Evolutionary conservation across 2,329 filamentous ascomycete genomes (phyloP), one percentile per base, ranked within the genome.

Genomic region (Alternaria atra): DNA sequence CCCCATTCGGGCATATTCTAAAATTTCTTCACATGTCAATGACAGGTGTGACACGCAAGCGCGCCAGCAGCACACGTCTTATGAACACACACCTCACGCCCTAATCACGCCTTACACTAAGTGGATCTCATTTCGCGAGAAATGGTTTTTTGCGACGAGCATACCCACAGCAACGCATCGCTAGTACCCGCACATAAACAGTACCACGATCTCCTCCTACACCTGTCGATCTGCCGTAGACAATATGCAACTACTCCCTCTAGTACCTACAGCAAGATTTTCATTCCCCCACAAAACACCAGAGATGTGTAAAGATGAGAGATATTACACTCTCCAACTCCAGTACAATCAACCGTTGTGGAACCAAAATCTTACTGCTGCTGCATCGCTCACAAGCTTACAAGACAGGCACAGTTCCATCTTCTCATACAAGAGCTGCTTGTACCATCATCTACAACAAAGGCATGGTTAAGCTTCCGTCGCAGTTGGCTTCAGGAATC

Each of bases 121-220:
- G 55, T 58, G 55, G 55, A 58, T 53, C 48, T 20, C 15, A 20
- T 44, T 43, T 35, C 13, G 48, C 27, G 40, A 43, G 37, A 27
- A 46, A 54, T 39, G 29, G 40, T 44, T 54, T 43, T 37, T 40
- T 40, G 23, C 29, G 39, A 50, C 37, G 39, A 52, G 40, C 17
- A 27, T 43, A 34, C 55, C 48, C 48, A 42, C 39, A 54, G 20
- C 32, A 34, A 13, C 25, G 40, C 40, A 32, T 37, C 35, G 34
- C 50, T 58, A 53, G 48, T 53, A 43, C 50, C 55, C 55, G 48
- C 55, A 46, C 17, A n/a, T 12, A 15, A 58, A 37, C 50, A 53
- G 25, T 54, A 53, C 39, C 25, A 53, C 30, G 48, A 58, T 42
- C 39, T 58, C 12, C 39, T 58, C 23, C 20, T 34, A 37, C 32